A percentile compares a stretch with the other conserved stretches of the same genome.
phyloP scores from a whole-genome alignment of 2,329 filamentous ascomycete genomes.

The Talaromyces sp. region DNA sequence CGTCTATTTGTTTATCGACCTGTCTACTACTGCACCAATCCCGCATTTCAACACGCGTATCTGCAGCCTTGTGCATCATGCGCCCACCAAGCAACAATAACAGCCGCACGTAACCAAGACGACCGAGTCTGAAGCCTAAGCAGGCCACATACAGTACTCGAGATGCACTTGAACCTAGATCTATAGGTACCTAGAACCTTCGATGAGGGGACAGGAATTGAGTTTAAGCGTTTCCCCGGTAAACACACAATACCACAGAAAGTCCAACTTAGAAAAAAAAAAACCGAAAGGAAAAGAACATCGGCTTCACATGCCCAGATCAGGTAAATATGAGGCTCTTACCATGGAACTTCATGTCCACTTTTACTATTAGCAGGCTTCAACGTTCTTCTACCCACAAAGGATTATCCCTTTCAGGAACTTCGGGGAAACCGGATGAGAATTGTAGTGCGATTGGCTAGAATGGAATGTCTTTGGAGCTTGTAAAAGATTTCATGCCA shows the following conservation, averaged over 20 bases:
- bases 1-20: neutral
- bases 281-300: neutral
- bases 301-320: neutral
- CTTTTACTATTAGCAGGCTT: too few species aligned
- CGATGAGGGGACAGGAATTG: neutral
- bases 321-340: neutral
- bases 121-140: neutral
- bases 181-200: too few species aligned
- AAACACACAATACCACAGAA: neutral
- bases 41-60: neutral
- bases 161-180: too few species aligned
- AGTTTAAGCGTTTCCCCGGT: neutral
- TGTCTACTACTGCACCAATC: neutral
- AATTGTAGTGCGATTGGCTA: neutral
- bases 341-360: neutral
- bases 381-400: neutral
- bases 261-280: neutral
- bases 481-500: neutral
- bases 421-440: neutral
- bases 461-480: neutral
- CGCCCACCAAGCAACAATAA: too few species aligned
- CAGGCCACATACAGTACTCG: too few species aligned
- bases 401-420: neutral
- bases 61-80: neutral
- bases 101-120: neutral